Percentiles rank a stretch among this genome's conserved stretches.
Conservation (phyloP, 306 rosid species). For the Nissolia schottii region DNA sequence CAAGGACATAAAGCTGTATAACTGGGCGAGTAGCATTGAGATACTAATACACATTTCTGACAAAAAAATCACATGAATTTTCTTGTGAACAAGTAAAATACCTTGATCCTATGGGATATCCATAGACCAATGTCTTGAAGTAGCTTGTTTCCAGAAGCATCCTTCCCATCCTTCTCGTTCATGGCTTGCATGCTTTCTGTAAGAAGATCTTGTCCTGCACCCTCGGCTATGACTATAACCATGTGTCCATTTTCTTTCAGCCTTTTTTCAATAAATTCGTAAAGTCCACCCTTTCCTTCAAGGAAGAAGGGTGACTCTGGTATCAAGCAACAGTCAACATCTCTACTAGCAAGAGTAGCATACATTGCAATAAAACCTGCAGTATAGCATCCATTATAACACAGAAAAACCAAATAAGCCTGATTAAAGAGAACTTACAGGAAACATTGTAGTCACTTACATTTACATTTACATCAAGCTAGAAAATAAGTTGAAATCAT, state of each 20-base stretch:
- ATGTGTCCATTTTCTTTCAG: conserved; percentile 81
- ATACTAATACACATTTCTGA: conserved; percentile 7
- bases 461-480: not conserved
- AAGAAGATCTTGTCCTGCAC: conserved; percentile 89
- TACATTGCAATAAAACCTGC: conserved; percentile 93
- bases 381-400: not conserved
- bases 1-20: not conserved
- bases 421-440: not conserved
- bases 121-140: conserved; percentile 79
- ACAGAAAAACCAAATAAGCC: not conserved
- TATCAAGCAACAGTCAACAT: conserved; percentile 91
- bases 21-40: not conserved
- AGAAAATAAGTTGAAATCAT: not conserved
- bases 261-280: conserved; percentile 59
- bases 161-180: conserved; percentile 68
- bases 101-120: conserved; percentile 89
- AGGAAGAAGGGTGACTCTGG: conserved; percentile 90
- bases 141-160: conserved; percentile 85
- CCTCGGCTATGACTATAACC: conserved; percentile 90
- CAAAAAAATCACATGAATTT: not conserved
- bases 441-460: not conserved
- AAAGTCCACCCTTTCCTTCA: conserved; percentile 86
- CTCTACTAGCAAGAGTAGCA: conserved; percentile 92
- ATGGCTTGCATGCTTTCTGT: conserved; percentile 54
- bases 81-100: conserved; percentile 21